phyloP scores from a whole-genome alignment of 2,329 filamentous ascomycete species.

The Colletotrichum sp. region DNA sequence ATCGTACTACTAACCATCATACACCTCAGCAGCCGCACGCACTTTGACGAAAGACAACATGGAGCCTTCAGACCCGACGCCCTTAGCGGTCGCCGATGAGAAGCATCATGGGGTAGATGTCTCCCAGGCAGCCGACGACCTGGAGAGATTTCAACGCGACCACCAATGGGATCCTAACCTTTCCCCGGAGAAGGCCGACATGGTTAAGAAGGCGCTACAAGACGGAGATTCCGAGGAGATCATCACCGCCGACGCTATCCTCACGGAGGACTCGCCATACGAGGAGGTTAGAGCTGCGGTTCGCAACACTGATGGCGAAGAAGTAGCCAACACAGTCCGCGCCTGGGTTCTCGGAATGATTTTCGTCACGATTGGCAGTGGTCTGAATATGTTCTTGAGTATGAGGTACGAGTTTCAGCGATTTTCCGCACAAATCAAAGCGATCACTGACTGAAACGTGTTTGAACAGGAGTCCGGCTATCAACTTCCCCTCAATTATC shows the following conservation, averaged over 20 bases:
- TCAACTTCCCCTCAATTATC: conserved; percentile 38
- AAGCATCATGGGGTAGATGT: background rate
- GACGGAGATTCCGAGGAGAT: conserved; percentile 36
- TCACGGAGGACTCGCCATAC: conserved; percentile 42
- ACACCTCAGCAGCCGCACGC: background rate
- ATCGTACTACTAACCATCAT: background rate
- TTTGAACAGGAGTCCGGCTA: conserved; percentile 18
- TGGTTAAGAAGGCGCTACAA: conserved; percentile 32
- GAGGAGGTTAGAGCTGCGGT: conserved; percentile 29
- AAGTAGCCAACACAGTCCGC: conserved; percentile 40
- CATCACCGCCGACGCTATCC: conserved; percentile 32
- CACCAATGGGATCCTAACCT: conserved; percentile 41
- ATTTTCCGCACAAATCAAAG: no score
- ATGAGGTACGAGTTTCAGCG: conserved; percentile 18
- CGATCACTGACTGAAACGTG: background rate
- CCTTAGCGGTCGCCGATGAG: background rate
- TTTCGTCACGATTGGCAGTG: conserved; percentile 50
- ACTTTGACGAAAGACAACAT: no score
- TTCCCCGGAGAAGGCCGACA: conserved; percentile 35
- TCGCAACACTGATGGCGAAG: conserved; percentile 14
- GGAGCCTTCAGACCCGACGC: no score
- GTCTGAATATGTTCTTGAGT: conserved; percentile 13
- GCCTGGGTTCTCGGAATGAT: conserved; percentile 49
- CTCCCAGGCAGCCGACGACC: conserved; percentile 15
- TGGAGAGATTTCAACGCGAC: conserved; percentile 33